Conservation (phyloP, 2,329 filamentous ascomycete species). For the Capronia americana region DNA sequence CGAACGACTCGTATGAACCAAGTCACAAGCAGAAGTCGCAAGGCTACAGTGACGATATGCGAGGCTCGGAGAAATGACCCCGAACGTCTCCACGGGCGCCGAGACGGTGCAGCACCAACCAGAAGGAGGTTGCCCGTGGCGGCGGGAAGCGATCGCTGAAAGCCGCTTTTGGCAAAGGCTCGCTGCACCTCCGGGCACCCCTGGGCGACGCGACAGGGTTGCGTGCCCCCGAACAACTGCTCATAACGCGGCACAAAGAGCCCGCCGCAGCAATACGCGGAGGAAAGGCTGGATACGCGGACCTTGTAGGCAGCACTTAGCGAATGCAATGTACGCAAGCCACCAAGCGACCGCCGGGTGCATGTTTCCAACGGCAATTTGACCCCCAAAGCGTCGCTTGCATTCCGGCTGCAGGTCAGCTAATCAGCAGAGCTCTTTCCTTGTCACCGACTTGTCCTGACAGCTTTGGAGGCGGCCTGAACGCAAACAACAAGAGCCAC, state of each 20-base stretch:
- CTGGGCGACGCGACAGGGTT: background rate
- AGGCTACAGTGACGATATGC: constrained; percentile 17
- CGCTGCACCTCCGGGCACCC: background rate
- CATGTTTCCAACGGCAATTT: background rate
- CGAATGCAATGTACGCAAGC: background rate
- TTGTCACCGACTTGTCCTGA: no score
- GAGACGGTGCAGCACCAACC: constrained; percentile 7
- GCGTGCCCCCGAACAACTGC: background rate
- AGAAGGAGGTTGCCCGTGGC: background rate
- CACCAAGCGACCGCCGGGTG: background rate
- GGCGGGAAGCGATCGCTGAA: background rate
- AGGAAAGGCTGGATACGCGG: background rate
- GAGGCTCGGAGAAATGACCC: constrained; percentile 6
- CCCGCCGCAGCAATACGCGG: background rate
- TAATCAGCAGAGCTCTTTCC: constrained; percentile 3
- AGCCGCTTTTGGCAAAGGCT: background rate
- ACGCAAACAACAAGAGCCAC: constrained; percentile 7
- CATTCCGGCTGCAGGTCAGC: background rate
- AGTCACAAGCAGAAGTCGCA: constrained; percentile 5
- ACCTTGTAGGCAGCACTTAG: background rate
- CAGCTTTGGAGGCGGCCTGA: constrained; percentile 4
- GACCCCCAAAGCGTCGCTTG: background rate
- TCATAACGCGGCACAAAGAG: background rate
- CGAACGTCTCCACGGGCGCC: background rate
- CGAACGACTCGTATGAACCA: background rate